Evolutionary conservation across 805 yeast species (phyloP).

Genomic region (Lipomyces starkeyi): DNA sequence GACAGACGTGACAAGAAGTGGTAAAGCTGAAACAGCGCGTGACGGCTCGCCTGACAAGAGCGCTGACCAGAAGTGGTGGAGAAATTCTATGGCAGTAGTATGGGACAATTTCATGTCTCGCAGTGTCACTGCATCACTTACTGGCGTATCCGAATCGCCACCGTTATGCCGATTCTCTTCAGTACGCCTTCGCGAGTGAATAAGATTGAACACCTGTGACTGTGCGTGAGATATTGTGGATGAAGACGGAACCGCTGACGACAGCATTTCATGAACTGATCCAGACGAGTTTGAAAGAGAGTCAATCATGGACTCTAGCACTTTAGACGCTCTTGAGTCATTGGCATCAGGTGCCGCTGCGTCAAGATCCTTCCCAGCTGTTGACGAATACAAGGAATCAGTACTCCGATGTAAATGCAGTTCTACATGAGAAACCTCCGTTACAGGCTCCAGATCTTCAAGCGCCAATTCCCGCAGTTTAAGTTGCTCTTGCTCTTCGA

Average conservation of each 20-base stretch:
- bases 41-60: constrained; percentile 55
- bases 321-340: not conserved
- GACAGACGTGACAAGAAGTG: constrained; percentile 56
- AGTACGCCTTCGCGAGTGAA: constrained; percentile 31
- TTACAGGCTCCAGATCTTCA: constrained; percentile 26
- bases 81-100: constrained; percentile 74
- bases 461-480: constrained; percentile 26
- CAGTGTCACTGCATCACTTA: constrained; percentile 43
- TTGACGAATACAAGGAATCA: constrained; percentile 7
- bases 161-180: constrained; percentile 31
- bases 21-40: constrained; percentile 50
- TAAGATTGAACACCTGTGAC: constrained; percentile 26
- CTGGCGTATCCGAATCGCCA: constrained; percentile 42
- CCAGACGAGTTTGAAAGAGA: constrained; percentile 15
- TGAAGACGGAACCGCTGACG: constrained; percentile 11
- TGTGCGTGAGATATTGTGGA: constrained; percentile 24
- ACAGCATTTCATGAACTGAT: constrained; percentile 13
- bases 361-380: not conserved
- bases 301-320: not conserved
- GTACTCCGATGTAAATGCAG: constrained; percentile 31
- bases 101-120: constrained; percentile 67
- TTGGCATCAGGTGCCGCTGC: not conserved
- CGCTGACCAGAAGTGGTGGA: constrained; percentile 76
- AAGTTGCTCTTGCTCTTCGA: constrained; percentile 39
- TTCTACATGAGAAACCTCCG: constrained; percentile 22